A percentile compares a stretch with the other conserved stretches of the same genome.
Evolutionary conservation across 2,329 filamentous ascomycete species (phyloP).

Genomic region (Plectosphaerella plurivora): DNA sequence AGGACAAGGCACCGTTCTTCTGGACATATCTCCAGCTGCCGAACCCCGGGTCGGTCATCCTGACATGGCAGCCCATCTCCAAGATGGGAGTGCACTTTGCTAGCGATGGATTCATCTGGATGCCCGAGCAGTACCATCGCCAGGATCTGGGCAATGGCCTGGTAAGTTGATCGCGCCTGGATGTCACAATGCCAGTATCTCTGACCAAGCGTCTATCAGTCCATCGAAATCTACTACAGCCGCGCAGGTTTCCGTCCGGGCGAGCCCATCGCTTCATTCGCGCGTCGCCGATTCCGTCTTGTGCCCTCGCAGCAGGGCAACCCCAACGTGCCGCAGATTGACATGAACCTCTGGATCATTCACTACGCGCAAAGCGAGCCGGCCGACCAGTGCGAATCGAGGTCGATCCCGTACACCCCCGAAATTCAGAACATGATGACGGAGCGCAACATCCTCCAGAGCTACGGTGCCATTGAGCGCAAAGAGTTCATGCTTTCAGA

Average conservation of each 20-base stretch:
- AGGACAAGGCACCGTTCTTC: constrained; percentile 79
- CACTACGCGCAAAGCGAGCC: constrained; percentile 80
- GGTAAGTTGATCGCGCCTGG: constrained; percentile 31
- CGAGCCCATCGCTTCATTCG: constrained; percentile 71
- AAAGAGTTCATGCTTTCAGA: constrained; percentile 96
- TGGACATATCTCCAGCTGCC: constrained; percentile 90
- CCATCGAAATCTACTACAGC: constrained; percentile 83
- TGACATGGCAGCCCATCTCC: constrained; percentile 83
- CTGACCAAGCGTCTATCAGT: constrained; percentile 42
- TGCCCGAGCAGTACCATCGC: constrained; percentile 70
- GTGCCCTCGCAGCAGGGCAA: constrained; percentile 66
- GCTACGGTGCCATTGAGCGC: constrained; percentile 74
- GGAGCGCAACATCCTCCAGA: constrained; percentile 61
- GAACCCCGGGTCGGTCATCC: constrained; percentile 72
- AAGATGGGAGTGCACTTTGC: constrained; percentile 70
- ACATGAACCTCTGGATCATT: constrained; percentile 83
- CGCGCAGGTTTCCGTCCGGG: constrained; percentile 74
- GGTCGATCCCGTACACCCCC: constrained; percentile 59
- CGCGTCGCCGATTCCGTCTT: constrained; percentile 82
- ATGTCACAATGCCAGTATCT: not conserved
- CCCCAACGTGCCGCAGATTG: constrained; percentile 64
- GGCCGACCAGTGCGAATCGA: constrained; percentile 66
- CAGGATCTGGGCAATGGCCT: constrained; percentile 63
- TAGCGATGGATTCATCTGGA: constrained; percentile 91
- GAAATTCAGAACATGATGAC: constrained; percentile 57